A percentile compares a stretch with the other conserved stretches of the same genome.
These are phyloP conservation scores for Persicaria tinctoria DNA, from an alignment of 148 eudicot species.

Conservation along the genomic window DNA sequence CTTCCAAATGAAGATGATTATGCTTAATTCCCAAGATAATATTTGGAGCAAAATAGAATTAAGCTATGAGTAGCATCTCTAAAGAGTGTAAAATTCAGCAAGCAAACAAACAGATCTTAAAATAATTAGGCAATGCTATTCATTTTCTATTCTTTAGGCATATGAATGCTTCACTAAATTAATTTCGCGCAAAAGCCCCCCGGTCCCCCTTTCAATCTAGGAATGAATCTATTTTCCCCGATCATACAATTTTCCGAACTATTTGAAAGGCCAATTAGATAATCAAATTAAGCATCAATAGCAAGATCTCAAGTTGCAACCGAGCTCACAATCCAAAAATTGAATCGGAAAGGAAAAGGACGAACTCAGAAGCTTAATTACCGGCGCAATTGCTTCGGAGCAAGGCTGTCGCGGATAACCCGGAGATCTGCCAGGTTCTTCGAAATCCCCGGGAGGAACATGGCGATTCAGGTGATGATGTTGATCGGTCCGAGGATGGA, in stretches of 20 bases:
- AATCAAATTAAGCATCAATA: background rate
- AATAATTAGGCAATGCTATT: background rate
- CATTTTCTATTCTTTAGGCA: background rate
- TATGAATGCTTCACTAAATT: background rate
- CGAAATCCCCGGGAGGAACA: conserved; percentile 9
- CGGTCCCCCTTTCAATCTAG: background rate
- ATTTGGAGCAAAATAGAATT: too few relatives aligned
- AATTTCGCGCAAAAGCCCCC: background rate
- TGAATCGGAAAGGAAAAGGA: background rate
- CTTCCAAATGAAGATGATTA: background rate
- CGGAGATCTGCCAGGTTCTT: background rate
- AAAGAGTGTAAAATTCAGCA: background rate
- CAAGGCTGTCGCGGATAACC: background rate
- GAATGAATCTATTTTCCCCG: background rate
- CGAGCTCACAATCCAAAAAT: background rate
- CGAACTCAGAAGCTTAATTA: background rate
- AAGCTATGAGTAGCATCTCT: background rate
- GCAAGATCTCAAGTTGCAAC: background rate
- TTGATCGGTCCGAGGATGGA: conserved; percentile 22
- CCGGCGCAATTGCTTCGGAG: background rate
- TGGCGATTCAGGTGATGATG: conserved; percentile 13
- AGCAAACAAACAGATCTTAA: background rate
- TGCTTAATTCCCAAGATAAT: background rate
- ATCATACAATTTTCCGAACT: background rate
- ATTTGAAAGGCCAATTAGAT: background rate